Evolutionary conservation across 805 yeast genomes (phyloP).

Genomic region (Spencermartinsiella europaea): DNA sequence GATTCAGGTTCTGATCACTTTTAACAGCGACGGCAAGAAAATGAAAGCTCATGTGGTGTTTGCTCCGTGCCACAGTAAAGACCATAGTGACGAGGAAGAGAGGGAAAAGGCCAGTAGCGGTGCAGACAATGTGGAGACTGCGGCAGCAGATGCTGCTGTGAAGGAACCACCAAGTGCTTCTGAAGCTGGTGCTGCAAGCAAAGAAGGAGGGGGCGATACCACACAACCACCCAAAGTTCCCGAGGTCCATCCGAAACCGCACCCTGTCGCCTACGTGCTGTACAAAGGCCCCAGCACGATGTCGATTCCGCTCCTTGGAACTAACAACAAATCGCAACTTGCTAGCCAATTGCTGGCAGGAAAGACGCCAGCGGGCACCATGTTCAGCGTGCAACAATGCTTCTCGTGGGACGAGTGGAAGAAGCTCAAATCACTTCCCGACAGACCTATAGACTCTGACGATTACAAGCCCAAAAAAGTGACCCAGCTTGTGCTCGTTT

Average conservation of each 20-base stretch:
- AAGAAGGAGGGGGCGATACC: background rate
- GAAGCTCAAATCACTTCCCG: conserved; percentile 22
- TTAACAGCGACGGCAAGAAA: conserved; percentile 14
- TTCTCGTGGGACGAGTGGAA: conserved; percentile 33
- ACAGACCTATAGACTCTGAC: conserved; percentile 25
- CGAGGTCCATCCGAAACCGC: background rate
- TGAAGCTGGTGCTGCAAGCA: background rate
- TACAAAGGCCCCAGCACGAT: conserved; percentile 5
- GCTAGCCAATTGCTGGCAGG: conserved; percentile 19
- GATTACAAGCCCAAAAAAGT: conserved; percentile 34
- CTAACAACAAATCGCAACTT: conserved; percentile 14
- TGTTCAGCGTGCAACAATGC: conserved; percentile 24
- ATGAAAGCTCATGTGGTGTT: conserved; percentile 23
- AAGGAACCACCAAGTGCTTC: background rate
- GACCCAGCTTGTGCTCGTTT: conserved; percentile 67
- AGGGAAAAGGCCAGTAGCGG: background rate
- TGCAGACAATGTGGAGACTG: background rate
- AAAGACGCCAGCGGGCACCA: conserved; percentile 19
- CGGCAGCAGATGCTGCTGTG: background rate
- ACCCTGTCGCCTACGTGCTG: conserved; percentile 20
- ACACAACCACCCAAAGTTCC: background rate
- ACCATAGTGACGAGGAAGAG: background rate
- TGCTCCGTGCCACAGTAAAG: conserved; percentile 25
- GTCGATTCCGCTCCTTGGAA: conserved; percentile 14
- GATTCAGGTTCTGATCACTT: conserved; percentile 20